Base-by-base conservation (phyloP, 768 basidiomycete species). In the Boletus sensibilis region DNA sequence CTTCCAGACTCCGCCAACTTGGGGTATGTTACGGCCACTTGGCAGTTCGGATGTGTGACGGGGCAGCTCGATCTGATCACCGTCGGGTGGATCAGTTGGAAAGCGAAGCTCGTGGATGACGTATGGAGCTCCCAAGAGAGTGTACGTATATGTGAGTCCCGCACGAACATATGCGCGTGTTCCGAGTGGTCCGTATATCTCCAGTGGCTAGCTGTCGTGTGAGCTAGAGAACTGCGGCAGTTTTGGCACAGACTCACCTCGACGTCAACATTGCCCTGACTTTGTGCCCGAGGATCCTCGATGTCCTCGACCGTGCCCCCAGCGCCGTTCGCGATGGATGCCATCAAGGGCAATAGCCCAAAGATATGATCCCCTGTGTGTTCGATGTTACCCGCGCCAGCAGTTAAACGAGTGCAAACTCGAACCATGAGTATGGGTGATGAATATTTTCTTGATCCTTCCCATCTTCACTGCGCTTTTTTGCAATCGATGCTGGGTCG, bases 351-450 rank as follows among this genome's bases (percentile, higher is more conserved):
- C 21, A 85, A 63, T 9, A 92, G 66, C 9, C 90, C 92, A 67
- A 90, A 88, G 25, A 92, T 88, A 68, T 93, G 90, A 70, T 92
- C 88, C 4, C 90, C 90, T 92, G 64, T 33, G 8, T n/a, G 58
- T 35, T 46, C 33, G 25, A 34, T 25, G 27, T 54, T 41, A 59
- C 29, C 43, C 10, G n/a, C 18, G 31, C 37, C 12, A 25, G 49
- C 20, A 20, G 23, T n/a, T 4, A 39, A 18, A 47, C 12, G 40
- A 44, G 49, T 12, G 12, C 3, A 33, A 43, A 27, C 13, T 45
- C 60, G 35, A 53, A 90, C 92, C 92, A 73, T 94, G 93, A 0
- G 88, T 88, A 72, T 95, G 93, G 1, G 93, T 94, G 57, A 94
- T 84, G 68, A 94, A 93, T 27, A 95, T 82, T 70, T 92, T 92